Evolutionary conservation across 2,329 filamentous ascomycete species (phyloP).

Genomic region (Alternaria viburni): DNA sequence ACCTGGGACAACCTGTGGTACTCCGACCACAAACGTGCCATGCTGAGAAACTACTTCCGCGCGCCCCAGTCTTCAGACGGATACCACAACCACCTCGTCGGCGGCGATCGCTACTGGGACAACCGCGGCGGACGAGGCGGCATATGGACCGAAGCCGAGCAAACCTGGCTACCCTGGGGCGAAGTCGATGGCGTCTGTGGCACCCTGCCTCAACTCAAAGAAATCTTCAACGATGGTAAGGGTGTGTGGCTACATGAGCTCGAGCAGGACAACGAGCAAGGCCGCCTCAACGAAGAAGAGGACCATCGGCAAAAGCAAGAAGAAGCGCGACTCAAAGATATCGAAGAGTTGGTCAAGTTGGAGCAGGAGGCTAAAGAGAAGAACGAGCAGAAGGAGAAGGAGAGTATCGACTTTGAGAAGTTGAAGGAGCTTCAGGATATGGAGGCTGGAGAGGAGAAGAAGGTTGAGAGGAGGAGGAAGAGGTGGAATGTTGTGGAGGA

Average conservation of each 20-base stretch:
- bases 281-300: constrained; percentile 18
- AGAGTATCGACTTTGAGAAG: not conserved
- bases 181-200: constrained; percentile 52
- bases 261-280: constrained; percentile 24
- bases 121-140: constrained; percentile 60
- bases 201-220: constrained; percentile 46
- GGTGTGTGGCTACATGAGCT: constrained; percentile 49
- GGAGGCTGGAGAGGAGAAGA: not conserved
- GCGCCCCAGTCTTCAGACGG: constrained; percentile 51
- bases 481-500: not conserved
- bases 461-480: not conserved
- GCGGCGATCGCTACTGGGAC: constrained; percentile 58
- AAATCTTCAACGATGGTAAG: constrained; percentile 56
- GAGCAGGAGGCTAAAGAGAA: constrained; percentile 16
- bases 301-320: constrained; percentile 18
- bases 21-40: constrained; percentile 54
- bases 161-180: constrained; percentile 56
- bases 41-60: constrained; percentile 58
- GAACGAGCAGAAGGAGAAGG: constrained; percentile 9
- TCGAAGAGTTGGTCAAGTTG: constrained; percentile 23
- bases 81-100: constrained; percentile 53
- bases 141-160: constrained; percentile 58
- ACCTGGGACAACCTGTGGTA: constrained; percentile 59
- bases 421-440: not conserved
- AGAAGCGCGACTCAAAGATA: constrained; percentile 16